Evolutionary conservation across 2,329 filamentous ascomycete genomes (phyloP), one percentile per base, ranked within the genome.

Genomic region (Venturia aucupariae): DNA sequence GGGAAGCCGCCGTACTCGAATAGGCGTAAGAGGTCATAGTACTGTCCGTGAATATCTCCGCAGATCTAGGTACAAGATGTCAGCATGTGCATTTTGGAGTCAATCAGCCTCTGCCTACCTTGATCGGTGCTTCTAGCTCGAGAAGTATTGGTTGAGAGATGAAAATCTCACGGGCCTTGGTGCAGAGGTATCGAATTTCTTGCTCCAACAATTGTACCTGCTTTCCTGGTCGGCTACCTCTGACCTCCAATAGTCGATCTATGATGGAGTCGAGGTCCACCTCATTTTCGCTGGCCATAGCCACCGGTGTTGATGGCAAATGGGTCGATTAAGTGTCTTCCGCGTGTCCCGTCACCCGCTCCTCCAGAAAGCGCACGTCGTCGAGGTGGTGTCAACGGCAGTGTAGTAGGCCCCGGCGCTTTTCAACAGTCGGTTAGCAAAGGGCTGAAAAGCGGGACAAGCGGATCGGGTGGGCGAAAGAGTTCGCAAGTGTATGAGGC

Each of bases 191-290:
- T 75, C 93, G 89, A 72, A 99, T 99, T 81, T 97, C 94, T 67
- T 90, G 87, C 79, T 99, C 94, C 70, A 96, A 83, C 70, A 99
- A 86, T 81, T 97, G 93, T 64, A 99, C 94, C 81, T 97, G 94
- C 83, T 99, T 99, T 73, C 94, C 94, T 65, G 94, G 94, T 75
- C 94, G 88, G 84, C 92, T 97, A 76, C 93, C 94, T 80, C 94
- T 89, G 76, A 97, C 94, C 81, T 99, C 94, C 75, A 97, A 84
- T 75, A 99, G 86, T 79, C 94, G 87, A 80, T 97, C 93, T 83
- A 99, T 97, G 87, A 97, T 96, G 74, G 92, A 97, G 80, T 99
- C 94, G 81, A 99, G 85, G 82, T 97, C 93, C 81, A 97, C 90
- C 80, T 97, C 93, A 80, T 91, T 84, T 75, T 85, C 81, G 79